These are phyloP conservation scores for Melaleuca alternifolia DNA, from an alignment of 345 rosid species.

Conservation along the genomic window DNA sequence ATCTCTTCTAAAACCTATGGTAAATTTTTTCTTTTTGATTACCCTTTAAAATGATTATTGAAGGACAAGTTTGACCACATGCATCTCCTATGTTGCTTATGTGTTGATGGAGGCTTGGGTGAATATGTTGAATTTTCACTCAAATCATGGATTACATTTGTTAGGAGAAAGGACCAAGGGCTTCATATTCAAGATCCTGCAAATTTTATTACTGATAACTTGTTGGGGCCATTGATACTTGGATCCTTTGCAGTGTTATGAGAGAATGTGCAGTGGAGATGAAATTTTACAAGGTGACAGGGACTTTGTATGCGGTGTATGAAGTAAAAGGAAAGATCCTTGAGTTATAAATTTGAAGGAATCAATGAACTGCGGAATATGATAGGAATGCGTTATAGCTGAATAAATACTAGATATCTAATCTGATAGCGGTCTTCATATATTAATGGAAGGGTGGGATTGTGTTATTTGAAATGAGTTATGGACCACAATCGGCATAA, in stretches of 20 bases:
- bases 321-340: background rate
- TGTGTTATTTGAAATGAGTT: background rate
- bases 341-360: background rate
- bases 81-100: background rate
- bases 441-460: background rate
- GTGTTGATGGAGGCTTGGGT: background rate
- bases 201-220: background rate
- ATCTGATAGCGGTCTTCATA: background rate
- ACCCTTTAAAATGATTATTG: background rate
- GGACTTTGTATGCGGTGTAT: background rate
- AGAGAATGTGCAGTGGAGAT: background rate
- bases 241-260: background rate
- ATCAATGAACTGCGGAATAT: background rate
- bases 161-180: background rate
- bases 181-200: background rate
- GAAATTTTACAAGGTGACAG: background rate
- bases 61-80: background rate
- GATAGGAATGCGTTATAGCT: background rate
- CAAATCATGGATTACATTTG: background rate
- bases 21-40: slow-evolving; percentile 8
- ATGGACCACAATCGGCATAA: background rate
- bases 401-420: background rate
- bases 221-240: background rate
- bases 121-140: background rate
- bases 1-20: slow-evolving; percentile 81